Evolutionary conservation across 2,329 filamentous ascomycete genomes (phyloP), one percentile per base, ranked within the genome.

Genomic region (Salinomyces thailandicus): DNA sequence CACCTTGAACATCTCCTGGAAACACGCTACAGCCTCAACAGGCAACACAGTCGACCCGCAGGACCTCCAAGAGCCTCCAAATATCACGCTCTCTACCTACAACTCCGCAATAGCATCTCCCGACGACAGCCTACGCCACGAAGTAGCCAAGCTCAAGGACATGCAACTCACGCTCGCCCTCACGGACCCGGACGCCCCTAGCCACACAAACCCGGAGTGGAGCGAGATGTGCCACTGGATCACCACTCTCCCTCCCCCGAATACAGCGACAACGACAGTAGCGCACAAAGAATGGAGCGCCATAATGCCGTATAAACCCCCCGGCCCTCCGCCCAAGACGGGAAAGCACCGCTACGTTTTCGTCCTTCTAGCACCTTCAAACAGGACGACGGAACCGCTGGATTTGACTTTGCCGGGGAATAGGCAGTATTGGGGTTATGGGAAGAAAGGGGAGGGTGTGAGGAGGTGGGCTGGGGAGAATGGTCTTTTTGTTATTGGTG

Each of bases 161-260:
- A 43, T 50, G 30, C 62, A 61, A 26, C 68, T 72, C 39, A 66
- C 66, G 3, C 42, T 76, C 34, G 62, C 65, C 8, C 57, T 76
- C 3, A 75, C 72, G 1, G 72, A 77, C 48, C 73, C 73, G 0
- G 72, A 77, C 52, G 72, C 72, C n/a, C 71, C 68, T 2, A 69
- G 64, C 6, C 64, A 66, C 29, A 55, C 67, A 1, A 53, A 75
- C 41, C 71, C 72, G 1, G 60, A 70, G 37, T 74, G 69, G 70
- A 63, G 61, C 14, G 68, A 77, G 43, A 68, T 76, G 56, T 75
- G 71, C 48, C 73, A 76, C 50, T 75, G 71, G 71, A 62, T 69
- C 34, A 57, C 57, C 1, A 54, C 62, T 6, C 12, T 31, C 4
- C 31, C 20, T 11, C 27, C 18, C 32, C 20, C 16, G 20, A 8